Conservation (phyloP, 768 basidiomycete species). For the Hypsizygus marmoreus region DNA sequence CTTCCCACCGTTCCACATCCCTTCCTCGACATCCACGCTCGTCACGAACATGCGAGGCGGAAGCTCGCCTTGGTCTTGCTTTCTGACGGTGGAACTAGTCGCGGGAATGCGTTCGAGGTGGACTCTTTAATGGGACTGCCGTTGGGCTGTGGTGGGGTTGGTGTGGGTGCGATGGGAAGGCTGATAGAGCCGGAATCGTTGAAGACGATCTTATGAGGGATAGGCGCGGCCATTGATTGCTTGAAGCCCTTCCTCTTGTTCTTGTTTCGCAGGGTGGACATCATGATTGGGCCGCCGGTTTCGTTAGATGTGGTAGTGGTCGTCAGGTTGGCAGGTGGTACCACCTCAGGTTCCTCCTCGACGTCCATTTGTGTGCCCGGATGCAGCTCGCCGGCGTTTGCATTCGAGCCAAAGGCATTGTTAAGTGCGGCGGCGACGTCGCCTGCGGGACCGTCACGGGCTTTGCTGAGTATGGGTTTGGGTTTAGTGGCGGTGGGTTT, state of each 20-base stretch:
- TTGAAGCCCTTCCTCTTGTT: constrained; percentile 75
- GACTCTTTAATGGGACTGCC: constrained; percentile 1
- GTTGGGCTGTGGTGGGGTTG: constrained; percentile 3
- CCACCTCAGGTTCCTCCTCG: constrained; percentile 13
- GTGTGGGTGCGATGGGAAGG: neutral
- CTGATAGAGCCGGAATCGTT: constrained; percentile 11
- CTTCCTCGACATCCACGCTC: constrained; percentile 68
- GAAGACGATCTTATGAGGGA: constrained; percentile 59
- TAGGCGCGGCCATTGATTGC: constrained; percentile 42
- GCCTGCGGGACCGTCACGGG: constrained; percentile 1
- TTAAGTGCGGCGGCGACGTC: constrained; percentile 14
- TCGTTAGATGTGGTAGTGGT: constrained; percentile 11
- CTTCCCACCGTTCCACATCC: constrained; percentile 29
- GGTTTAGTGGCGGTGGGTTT: neutral
- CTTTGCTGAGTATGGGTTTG: neutral
- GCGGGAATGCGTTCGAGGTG: constrained; percentile 22
- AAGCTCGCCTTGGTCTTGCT: constrained; percentile 46
- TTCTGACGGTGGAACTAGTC: constrained; percentile 67
- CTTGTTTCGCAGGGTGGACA: constrained; percentile 67
- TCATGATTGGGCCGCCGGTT: constrained; percentile 31
- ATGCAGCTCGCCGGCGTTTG: constrained; percentile 1
- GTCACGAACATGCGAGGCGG: constrained; percentile 72
- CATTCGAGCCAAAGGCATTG: constrained; percentile 9
- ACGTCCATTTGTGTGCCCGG: constrained; percentile 5
- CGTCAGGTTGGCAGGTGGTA: neutral